phyloP scores from a whole-genome alignment of 495 filamentous ascomycete genomes.

The Aspergillus ellipticus region DNA sequence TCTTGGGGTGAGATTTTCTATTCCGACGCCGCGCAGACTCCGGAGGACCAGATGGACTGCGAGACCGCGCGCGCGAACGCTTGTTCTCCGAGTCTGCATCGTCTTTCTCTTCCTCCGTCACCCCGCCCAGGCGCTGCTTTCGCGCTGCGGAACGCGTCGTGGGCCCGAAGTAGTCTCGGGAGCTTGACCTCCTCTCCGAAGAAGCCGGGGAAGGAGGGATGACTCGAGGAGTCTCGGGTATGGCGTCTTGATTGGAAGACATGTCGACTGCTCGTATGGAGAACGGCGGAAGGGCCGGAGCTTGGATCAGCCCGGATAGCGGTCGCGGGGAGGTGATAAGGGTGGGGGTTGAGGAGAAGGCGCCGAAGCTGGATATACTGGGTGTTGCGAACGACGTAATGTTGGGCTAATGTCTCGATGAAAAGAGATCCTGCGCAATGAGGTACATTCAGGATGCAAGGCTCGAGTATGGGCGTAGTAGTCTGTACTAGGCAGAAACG shows the following conservation, averaged over 20 bases:
- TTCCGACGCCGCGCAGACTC: conserved; percentile 36
- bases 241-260: conserved; percentile 39
- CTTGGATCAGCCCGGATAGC: conserved; percentile 47
- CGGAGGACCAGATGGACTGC: conserved; percentile 17
- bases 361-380: conserved; percentile 17
- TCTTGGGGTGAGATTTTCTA: conserved; percentile 43
- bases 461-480: conserved; percentile 8
- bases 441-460: conserved; percentile 9
- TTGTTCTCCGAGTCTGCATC: conserved; percentile 35
- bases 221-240: conserved; percentile 65
- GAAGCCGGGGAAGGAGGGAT: conserved; percentile 67
- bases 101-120: conserved; percentile 39
- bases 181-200: conserved; percentile 46
- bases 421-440: not conserved
- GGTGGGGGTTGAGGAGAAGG: conserved; percentile 22
- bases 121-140: conserved; percentile 40
- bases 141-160: conserved; percentile 61
- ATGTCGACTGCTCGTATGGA: conserved; percentile 37
- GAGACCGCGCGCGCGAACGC: conserved; percentile 38
- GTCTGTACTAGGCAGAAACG: conserved; percentile 13
- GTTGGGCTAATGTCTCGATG: conserved; percentile 17
- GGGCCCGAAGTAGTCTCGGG: conserved; percentile 57
- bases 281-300: conserved; percentile 47
- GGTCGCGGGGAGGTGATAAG: conserved; percentile 34
- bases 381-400: conserved; percentile 21